Evolutionary conservation across 2,329 filamentous ascomycete genomes (phyloP), one percentile per base, ranked within the genome.

Genomic region (Ophidiomyces ophidiicola): DNA sequence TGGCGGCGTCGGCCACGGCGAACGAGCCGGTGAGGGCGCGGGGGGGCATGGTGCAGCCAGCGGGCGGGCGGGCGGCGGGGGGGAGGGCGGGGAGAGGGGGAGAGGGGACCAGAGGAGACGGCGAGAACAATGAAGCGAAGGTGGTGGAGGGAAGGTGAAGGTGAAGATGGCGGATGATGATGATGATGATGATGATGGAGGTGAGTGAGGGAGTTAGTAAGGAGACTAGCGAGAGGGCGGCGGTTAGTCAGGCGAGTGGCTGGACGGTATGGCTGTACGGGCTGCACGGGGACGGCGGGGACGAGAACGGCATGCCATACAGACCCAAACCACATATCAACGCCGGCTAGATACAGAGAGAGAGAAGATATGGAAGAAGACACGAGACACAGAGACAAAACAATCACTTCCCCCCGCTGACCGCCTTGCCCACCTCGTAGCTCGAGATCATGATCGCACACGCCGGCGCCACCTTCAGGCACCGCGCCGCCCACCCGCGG

Each of bases 361-460:
- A 28, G 11, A 28, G 25, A 28, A 28, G 7, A 4, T n/a, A 10
- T 4, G 14, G 7, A 28, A 28, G 25, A 28, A 3, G 25, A 28
- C 14, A 23, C 2, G 23, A 18, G 19, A 12, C 17, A 7, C 5
- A 5, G 4, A 14, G 12, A 4, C 23, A n/a, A 23, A n/a, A n/a
- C n/a, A n/a, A n/a, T n/a, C n/a, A n/a, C n/a, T n/a, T n/a, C n/a
- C n/a, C n/a, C n/a, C n/a, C n/a, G n/a, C n/a, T n/a, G n/a, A 82
- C 78, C 59, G 82, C 80, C 70, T 98, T 98, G 36, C 90, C 87
- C 25, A 96, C 74, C 61, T 98, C 90, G 59, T 96, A 98, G 56
- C 81, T 94, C 57, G 84, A 92, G 56, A 98, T 96, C 90, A 98
- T 98, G 57, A 98, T 96, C 19, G 90, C 90, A 61, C 90, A 98